A percentile compares a stretch with the other conserved stretches of the same genome.
Evolutionary conservation across 495 filamentous ascomycete species (phyloP).

Genomic region (Bathelium albidoporum): DNA sequence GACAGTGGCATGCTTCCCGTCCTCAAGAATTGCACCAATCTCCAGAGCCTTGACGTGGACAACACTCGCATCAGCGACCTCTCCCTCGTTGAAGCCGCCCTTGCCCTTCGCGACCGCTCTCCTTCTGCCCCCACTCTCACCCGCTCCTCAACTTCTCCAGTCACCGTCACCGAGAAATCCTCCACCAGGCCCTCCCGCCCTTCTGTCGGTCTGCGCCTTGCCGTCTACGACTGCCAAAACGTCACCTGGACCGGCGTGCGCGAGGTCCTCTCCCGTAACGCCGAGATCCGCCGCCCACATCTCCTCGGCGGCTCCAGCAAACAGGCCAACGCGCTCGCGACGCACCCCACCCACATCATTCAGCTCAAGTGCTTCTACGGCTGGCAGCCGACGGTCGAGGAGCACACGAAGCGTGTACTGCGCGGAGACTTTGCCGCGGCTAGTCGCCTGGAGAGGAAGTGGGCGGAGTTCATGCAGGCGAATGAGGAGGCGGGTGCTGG

Average conservation of each 20-base stretch:
- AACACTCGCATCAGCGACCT: slow-evolving; percentile 87
- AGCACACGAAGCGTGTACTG: slow-evolving; percentile 77
- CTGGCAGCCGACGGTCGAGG: slow-evolving; percentile 89
- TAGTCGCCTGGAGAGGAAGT: slow-evolving; percentile 68
- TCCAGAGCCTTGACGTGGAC: slow-evolving; percentile 75
- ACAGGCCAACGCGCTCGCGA: slow-evolving; percentile 25
- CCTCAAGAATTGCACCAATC: slow-evolving; percentile 58
- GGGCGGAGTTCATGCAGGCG: slow-evolving; percentile 90
- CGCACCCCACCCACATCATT: slow-evolving; percentile 48
- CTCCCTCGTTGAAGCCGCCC: slow-evolving; percentile 75
- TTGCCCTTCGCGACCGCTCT: slow-evolving; percentile 56
- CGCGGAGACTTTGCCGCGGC: slow-evolving; percentile 63
- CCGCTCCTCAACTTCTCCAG: background rate
- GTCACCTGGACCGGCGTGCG: slow-evolving; percentile 89
- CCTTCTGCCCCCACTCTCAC: slow-evolving; percentile 37
- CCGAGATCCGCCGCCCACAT: slow-evolving; percentile 43
- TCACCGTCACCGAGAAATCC: background rate
- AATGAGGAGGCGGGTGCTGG: slow-evolving; percentile 68
- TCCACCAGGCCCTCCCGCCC: slow-evolving; percentile 37
- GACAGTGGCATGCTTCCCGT: slow-evolving; percentile 79
- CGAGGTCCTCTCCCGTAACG: slow-evolving; percentile 75
- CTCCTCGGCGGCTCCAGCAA: slow-evolving; percentile 23
- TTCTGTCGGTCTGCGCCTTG: slow-evolving; percentile 58
- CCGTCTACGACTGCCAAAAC: slow-evolving; percentile 80
- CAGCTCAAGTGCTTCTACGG: slow-evolving; percentile 86